These are phyloP conservation scores for Trametes villosa DNA, from an alignment of 768 basidiomycete genomes.

Conservation along the genomic window DNA sequence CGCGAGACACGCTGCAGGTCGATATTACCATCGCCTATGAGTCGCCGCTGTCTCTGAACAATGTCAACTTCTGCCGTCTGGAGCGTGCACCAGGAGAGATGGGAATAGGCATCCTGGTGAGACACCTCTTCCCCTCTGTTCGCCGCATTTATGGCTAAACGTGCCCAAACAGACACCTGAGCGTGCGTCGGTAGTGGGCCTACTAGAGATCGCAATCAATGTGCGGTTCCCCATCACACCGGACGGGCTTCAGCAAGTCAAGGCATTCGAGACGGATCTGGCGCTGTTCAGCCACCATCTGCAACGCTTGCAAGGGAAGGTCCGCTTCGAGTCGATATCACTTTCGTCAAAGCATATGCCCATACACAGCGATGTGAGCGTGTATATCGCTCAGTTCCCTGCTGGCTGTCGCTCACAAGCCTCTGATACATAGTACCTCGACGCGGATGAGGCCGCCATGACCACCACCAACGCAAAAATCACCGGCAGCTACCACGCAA, in stretches of 20 bases:
- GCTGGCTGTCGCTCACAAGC: neutral
- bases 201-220: neutral
- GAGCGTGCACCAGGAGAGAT: conserved; percentile 18
- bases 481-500: conserved; percentile 45
- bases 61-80: conserved; percentile 24
- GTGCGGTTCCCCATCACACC: conserved; percentile 6
- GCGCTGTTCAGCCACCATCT: conserved; percentile 6
- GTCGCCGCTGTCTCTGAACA: neutral
- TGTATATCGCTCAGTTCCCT: too few relatives aligned
- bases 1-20: conserved; percentile 15
- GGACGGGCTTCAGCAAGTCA: neutral
- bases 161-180: neutral
- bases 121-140: neutral
- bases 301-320: neutral
- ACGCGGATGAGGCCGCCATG: conserved; percentile 33
- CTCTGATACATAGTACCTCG: conserved; percentile 36
- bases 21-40: conserved; percentile 16
- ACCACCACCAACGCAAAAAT: conserved; percentile 52
- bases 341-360: neutral
- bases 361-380: conserved; percentile 5
- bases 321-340: conserved; percentile 11
- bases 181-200: neutral
- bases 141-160: neutral
- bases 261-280: conserved; percentile 14
- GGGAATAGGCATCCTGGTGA: conserved; percentile 22